These are phyloP conservation scores for Botryobasidium botryosum DNA, from an alignment of 768 basidiomycete genomes.

Conservation along the genomic window DNA sequence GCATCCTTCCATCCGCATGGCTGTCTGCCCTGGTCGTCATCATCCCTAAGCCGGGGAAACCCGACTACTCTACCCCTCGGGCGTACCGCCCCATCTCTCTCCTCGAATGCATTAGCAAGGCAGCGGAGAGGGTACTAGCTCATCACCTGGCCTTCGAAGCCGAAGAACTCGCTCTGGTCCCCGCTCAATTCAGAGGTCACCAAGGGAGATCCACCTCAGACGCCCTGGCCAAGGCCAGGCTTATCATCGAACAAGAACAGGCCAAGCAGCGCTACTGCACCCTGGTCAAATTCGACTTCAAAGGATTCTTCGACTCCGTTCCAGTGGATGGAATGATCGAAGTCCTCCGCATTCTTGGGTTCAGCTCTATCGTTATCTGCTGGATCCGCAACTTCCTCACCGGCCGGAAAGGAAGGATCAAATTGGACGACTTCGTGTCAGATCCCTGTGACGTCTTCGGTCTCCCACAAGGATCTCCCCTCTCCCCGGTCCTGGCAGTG, in stretches of 20 bases:
- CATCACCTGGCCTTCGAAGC: not conserved
- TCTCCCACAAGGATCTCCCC: not conserved
- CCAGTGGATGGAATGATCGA: not conserved
- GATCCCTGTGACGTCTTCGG: not conserved
- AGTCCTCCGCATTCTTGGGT: not conserved
- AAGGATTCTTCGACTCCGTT: constrained; percentile 5
- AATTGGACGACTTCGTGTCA: no score
- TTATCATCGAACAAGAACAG: not conserved
- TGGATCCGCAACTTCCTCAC: constrained; percentile 1
- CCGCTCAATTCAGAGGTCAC: constrained; percentile 1
- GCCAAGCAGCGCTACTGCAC: not conserved
- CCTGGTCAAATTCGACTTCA: constrained; percentile 6
- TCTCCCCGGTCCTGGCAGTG: not conserved
- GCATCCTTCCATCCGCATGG: no score
- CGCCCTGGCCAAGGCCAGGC: not conserved
- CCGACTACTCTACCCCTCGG: constrained; percentile 21
- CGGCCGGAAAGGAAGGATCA: not conserved
- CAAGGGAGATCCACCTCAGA: constrained; percentile 1
- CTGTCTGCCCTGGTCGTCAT: constrained; percentile 16
- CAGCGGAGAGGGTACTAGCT: constrained; percentile 19
- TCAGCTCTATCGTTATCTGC: not conserved
- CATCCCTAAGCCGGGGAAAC: constrained; percentile 23
- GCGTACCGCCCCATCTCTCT: constrained; percentile 24
- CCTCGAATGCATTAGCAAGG: constrained; percentile 22
- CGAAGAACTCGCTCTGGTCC: no score